Percentiles rank a stretch among this genome's conserved stretches.
These are phyloP conservation scores for Fimicolochytrium jonesii DNA, from an alignment of 192 early-diverging fungal genomes.

Conservation along the genomic window DNA sequence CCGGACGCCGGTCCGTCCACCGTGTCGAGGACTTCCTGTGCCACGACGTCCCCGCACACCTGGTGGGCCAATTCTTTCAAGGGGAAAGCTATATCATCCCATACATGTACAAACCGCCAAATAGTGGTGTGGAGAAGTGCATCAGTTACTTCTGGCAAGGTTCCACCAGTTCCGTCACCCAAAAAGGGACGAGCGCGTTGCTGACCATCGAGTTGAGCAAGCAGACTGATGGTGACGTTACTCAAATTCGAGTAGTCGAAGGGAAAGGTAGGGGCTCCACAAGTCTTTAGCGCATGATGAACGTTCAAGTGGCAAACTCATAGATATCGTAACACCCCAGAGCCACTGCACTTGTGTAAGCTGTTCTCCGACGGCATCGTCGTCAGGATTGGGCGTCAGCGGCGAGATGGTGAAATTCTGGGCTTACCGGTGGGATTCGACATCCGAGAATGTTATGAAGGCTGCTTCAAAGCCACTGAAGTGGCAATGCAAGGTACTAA, in stretches of 20 bases:
- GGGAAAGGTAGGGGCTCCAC: constrained; percentile 34
- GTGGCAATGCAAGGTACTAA: no score
- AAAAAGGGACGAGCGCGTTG: constrained; percentile 39
- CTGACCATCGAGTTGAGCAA: constrained; percentile 34
- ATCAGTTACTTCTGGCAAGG: constrained; percentile 45
- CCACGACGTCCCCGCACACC: not conserved
- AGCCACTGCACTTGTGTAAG: not conserved
- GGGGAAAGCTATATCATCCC: constrained; percentile 26
- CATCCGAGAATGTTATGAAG: no score
- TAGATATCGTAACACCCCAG: no score
- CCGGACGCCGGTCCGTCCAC: constrained; percentile 5
- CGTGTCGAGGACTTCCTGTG: constrained; percentile 24
- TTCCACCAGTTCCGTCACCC: constrained; percentile 17
- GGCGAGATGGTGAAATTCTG: no score
- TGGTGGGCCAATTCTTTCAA: constrained; percentile 19
- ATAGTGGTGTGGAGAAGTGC: constrained; percentile 25
- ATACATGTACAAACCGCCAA: constrained; percentile 25
- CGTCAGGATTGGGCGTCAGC: no score
- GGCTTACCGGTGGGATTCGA: no score
- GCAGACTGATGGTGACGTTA: constrained; percentile 22
- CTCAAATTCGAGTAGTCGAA: constrained; percentile 28
- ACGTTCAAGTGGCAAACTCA: not conserved
- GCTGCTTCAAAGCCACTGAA: constrained; percentile 7
- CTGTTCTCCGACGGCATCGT: no score
- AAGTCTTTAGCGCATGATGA: no score